A percentile compares a stretch with the other conserved stretches of the same genome.
phyloP scores from a whole-genome alignment of 805 yeast species.

The Ogataea degrootiae region DNA sequence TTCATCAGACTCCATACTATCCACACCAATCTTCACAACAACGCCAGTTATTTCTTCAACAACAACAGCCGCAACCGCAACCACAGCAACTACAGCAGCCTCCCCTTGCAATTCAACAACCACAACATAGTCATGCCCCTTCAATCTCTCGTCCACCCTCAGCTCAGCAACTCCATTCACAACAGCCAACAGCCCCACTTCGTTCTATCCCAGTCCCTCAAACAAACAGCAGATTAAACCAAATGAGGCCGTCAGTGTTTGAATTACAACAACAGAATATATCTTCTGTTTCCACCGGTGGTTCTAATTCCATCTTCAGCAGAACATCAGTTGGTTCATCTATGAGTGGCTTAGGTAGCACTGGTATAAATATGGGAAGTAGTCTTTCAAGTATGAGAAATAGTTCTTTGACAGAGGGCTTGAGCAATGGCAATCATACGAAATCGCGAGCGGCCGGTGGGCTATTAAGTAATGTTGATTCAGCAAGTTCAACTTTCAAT shows the following conservation, averaged over 20 bases:
- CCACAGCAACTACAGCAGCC: constrained; percentile 7
- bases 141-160: constrained; percentile 7
- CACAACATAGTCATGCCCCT: neutral
- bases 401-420: neutral
- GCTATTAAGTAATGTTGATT: no score
- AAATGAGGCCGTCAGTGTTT: constrained; percentile 16
- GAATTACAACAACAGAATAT: constrained; percentile 15
- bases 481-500: no score
- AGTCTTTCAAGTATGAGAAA: neutral
- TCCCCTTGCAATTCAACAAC: constrained; percentile 1
- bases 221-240: neutral
- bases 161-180: neutral
- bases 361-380: constrained; percentile 4
- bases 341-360: constrained; percentile 4
- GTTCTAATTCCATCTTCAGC: constrained; percentile 25
- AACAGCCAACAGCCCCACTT: constrained; percentile 5
- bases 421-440: neutral
- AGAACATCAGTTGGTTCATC: constrained; percentile 20
- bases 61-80: constrained; percentile 2
- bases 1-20: constrained; percentile 1
- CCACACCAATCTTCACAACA: neutral
- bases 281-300: constrained; percentile 21
- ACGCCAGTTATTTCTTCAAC: constrained; percentile 2
- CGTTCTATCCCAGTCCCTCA: constrained; percentile 10
- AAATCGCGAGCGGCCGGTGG: no score